phyloP scores from a whole-genome alignment of 2,329 filamentous ascomycete species.

The Fusarium scirpi region DNA sequence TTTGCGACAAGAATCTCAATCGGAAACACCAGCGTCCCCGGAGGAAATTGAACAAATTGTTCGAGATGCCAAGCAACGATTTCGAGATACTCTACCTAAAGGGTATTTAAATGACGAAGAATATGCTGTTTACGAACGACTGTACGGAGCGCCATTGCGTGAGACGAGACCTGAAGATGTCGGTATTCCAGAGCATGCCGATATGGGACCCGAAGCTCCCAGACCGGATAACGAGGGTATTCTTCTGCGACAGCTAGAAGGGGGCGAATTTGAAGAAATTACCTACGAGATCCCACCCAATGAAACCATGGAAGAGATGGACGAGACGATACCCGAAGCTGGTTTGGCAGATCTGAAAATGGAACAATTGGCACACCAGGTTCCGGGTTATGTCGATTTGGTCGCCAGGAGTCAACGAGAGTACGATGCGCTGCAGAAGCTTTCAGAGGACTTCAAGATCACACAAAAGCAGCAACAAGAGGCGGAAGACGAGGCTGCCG shows the following conservation, averaged over 20 bases:
- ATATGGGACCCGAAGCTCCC: constrained; percentile 48
- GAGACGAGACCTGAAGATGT: constrained; percentile 71
- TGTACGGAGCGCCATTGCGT: constrained; percentile 82
- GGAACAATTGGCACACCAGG: constrained; percentile 47
- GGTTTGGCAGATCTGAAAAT: constrained; percentile 27
- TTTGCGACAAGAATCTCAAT: constrained; percentile 38
- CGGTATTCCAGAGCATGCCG: constrained; percentile 58
- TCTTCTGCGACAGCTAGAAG: constrained; percentile 66
- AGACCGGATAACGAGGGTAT: constrained; percentile 53
- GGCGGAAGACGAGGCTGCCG: constrained; percentile 48
- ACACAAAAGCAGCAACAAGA: constrained; percentile 53
- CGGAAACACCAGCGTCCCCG: constrained; percentile 16
- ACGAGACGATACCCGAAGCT: constrained; percentile 12
- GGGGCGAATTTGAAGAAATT: constrained; percentile 73
- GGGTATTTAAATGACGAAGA: constrained; percentile 78
- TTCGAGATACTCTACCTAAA: constrained; percentile 80
- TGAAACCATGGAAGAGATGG: constrained; percentile 39
- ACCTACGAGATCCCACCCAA: constrained; percentile 56
- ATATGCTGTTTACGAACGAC: constrained; percentile 78
- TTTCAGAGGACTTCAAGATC: constrained; percentile 68
- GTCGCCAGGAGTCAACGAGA: constrained; percentile 67
- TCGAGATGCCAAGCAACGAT: constrained; percentile 77
- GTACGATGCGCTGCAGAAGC: constrained; percentile 65
- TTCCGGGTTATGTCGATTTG: constrained; percentile 58
- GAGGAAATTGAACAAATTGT: constrained; percentile 72